Evolutionary conservation across 2,329 filamentous ascomycete species (phyloP).

Genomic region (Hymenoscyphus infarciens): DNA sequence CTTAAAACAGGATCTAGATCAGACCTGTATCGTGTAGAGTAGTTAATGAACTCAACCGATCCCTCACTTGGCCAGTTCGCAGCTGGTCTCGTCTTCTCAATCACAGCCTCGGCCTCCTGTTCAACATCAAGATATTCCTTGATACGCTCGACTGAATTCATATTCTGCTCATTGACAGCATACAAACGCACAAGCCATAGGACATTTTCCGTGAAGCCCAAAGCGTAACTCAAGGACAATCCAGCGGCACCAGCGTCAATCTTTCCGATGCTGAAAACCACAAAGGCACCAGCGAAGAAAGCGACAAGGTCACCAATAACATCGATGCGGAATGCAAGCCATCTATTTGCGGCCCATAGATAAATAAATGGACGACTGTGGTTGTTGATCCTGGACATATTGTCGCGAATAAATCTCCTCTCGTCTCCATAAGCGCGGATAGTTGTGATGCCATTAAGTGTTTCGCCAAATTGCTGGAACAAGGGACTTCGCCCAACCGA

Average conservation of each 20-base stretch:
- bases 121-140: constrained; percentile 97
- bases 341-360: constrained; percentile 93
- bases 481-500: constrained; percentile 91
- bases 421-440: constrained; percentile 96
- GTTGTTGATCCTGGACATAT: constrained; percentile 80
- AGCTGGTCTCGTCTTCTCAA: constrained; percentile 74
- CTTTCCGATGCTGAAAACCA: constrained; percentile 75
- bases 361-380: constrained; percentile 94
- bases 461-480: constrained; percentile 98
- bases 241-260: constrained; percentile 91
- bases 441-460: constrained; percentile 88
- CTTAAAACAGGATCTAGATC: constrained; percentile 86
- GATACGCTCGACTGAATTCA: constrained; percentile 97
- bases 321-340: constrained; percentile 91
- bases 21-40: constrained; percentile 82
- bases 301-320: constrained; percentile 85
- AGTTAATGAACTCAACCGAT: constrained; percentile 80
- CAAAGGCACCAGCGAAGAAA: constrained; percentile 90
- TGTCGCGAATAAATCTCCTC: constrained; percentile 88
- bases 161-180: constrained; percentile 94
- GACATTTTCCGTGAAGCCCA: constrained; percentile 95
- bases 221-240: constrained; percentile 90
- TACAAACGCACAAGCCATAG: constrained; percentile 95
- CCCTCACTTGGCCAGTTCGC: constrained; percentile 82
- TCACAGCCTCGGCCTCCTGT: constrained; percentile 77